Evolutionary conservation across 345 rosid genomes (phyloP).

Genomic region (Heritiera littoralis): DNA sequence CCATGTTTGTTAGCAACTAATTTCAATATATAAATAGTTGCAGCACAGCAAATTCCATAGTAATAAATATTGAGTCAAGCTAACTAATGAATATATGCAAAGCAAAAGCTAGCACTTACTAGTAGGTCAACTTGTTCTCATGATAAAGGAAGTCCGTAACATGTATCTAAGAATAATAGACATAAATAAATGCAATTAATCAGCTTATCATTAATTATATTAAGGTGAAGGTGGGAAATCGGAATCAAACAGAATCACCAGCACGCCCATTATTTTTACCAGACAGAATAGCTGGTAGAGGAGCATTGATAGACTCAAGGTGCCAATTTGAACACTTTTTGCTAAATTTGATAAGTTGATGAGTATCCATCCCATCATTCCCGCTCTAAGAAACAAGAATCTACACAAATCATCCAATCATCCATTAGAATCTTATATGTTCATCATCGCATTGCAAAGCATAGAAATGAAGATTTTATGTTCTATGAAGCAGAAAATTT

Average conservation of each 20-base stretch:
- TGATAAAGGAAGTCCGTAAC: constrained; percentile 70
- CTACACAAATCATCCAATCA: constrained; percentile 36
- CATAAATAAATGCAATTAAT: constrained; percentile 52
- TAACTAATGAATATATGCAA: no score
- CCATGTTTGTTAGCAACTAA: no score
- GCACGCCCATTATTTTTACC: constrained; percentile 37
- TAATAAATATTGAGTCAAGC: no score
- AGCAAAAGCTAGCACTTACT: constrained; percentile 47
- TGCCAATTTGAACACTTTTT: constrained; percentile 55
- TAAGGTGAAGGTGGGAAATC: no score
- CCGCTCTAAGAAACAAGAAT: constrained; percentile 88
- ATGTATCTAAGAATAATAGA: constrained; percentile 56
- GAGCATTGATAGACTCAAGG: constrained; percentile 64
- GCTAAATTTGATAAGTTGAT: constrained; percentile 80
- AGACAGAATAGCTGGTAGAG: constrained; percentile 71
- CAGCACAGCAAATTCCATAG: no score
- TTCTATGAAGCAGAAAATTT: neutral
- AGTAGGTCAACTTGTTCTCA: constrained; percentile 83
- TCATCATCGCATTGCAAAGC: neutral
- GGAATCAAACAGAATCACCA: constrained; percentile 14
- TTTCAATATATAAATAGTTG: no score
- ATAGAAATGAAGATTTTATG: neutral
- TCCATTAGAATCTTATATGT: constrained; percentile 11
- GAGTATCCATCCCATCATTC: constrained; percentile 95
- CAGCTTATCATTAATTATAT: neutral